Base-by-base conservation (phyloP, 345 rosid species). In the Erodium maritimum region DNA sequence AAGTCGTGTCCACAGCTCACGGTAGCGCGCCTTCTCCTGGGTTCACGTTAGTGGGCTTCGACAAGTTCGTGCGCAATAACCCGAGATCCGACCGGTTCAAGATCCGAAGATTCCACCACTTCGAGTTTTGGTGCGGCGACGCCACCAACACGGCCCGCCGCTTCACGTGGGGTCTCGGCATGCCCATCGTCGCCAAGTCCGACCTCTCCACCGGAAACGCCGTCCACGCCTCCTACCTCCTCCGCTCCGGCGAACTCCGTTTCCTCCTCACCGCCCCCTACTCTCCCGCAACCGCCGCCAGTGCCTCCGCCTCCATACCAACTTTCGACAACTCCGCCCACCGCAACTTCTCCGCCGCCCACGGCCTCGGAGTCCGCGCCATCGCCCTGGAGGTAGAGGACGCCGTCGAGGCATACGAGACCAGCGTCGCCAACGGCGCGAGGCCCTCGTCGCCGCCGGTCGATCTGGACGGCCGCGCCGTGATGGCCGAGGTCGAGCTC, bases 81-180 rank as follows among this genome's bases (percentile, higher is more conserved):
- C 85, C 91, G 4, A 75, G 77, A 24, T 87, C 96, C 21, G 96
- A 91, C 50, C 82, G 80, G 17, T 87, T 91, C 72, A 61, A 52
- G 21, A 85, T 87, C 13, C 80, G 68, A 42, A 74, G 85, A 1
- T 91, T 91, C 77, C 96, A 91, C 77, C 96, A 91, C 64, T 61
- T 91, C 24, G 97, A 88, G 68, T 88, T 88, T 79, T 91, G 97
- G 96, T 88, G 87, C 76, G 56, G 70, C 61, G 96, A 91, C 56
- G 91, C 97, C 58, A 82, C 93, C 69, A 91, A 91, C 72, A 52
- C 77, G 58, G 66, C 91, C 9, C 86, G 85, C 48, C 93, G 96
- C 45, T 91, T 91, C 80, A 79, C 95, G 0, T 91, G 95, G 95
- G 97, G 91, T 2, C 87, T 91, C 34, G 98, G 96, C 22, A 88